Evolutionary conservation across 257 asterid species (phyloP).

Genomic region (Nicotiana noctiflora): DNA sequence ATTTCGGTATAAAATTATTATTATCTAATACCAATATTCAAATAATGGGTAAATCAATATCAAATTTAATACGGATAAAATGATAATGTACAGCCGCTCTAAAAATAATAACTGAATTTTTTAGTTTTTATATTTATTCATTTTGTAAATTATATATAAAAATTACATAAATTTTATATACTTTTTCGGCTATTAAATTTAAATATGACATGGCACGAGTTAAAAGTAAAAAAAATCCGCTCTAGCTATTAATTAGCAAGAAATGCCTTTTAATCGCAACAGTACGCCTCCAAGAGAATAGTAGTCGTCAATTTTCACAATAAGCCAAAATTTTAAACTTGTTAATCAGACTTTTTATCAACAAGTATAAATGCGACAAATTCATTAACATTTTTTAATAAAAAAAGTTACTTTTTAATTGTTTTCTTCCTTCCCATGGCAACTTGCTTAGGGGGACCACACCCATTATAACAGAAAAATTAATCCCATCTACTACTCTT

Average conservation of each 20-base stretch:
- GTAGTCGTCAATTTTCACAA: slow-evolving; percentile 2
- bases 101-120: too few species aligned
- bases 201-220: too few species aligned
- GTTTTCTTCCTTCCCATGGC: background rate
- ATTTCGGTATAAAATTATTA: too few species aligned
- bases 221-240: too few species aligned
- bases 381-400: background rate
- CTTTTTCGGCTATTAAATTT: too few species aligned
- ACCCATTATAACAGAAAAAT: background rate
- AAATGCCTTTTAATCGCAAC: background rate
- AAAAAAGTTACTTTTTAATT: background rate
- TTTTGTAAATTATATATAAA: too few species aligned
- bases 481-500: slow-evolving; percentile 2
- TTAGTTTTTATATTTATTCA: too few species aligned
- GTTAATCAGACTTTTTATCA: slow-evolving; percentile 10
- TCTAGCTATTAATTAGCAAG: background rate
- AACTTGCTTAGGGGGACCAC: slow-evolving; percentile 14
- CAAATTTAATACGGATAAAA: too few species aligned
- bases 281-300: background rate
- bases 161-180: too few species aligned
- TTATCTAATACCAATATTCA: too few species aligned
- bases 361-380: background rate
- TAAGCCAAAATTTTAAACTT: slow-evolving; percentile 8
- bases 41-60: too few species aligned
- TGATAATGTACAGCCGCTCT: too few species aligned